Conservation (phyloP, 352 stramenopile genomes). For the Phytophthora pinifolia region DNA sequence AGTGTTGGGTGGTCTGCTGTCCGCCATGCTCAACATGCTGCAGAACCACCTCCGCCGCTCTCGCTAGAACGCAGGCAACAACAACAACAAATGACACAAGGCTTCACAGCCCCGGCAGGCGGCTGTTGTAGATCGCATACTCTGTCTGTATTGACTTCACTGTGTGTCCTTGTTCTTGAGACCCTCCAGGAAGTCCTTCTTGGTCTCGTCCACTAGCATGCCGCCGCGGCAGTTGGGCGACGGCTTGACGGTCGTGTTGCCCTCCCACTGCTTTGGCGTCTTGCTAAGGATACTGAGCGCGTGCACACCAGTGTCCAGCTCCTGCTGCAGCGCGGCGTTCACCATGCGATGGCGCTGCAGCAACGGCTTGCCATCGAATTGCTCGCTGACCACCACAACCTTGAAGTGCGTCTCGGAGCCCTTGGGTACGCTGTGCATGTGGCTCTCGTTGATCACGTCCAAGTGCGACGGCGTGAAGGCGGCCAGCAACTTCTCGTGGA, state of each 20-base stretch:
- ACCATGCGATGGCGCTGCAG: slow-evolving; percentile 92
- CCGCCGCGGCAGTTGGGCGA: slow-evolving; percentile 76
- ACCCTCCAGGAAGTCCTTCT: slow-evolving; percentile 59
- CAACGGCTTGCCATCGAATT: slow-evolving; percentile 89
- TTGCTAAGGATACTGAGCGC: slow-evolving; percentile 95
- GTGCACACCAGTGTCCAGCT: slow-evolving; percentile 90
- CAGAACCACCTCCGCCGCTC: slow-evolving; percentile 54
- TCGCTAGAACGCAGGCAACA: slow-evolving; percentile 12
- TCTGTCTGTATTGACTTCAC: slow-evolving; percentile 6
- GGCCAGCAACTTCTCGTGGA: slow-evolving; percentile 61
- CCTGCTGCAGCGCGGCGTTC: slow-evolving; percentile 85
- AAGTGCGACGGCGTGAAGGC: slow-evolving; percentile 70
- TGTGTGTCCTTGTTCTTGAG: slow-evolving; percentile 26
- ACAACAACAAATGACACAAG: slow-evolving; percentile 6
- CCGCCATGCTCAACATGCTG: slow-evolving; percentile 71
- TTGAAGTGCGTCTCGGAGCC: slow-evolving; percentile 97
- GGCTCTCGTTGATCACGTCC: slow-evolving; percentile 93
- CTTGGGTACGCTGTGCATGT: slow-evolving; percentile 95
- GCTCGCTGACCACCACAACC: slow-evolving; percentile 90
- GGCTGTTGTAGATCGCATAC: not conserved
- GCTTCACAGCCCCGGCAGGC: not conserved
- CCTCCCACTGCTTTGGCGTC: slow-evolving; percentile 91
- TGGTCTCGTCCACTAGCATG: slow-evolving; percentile 70
- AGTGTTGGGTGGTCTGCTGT: slow-evolving; percentile 68
- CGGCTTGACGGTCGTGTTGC: slow-evolving; percentile 46